Percentiles rank a stretch among this genome's conserved stretches.
Evolutionary conservation across 176 grass and related monocot species (phyloP).

Genomic region (Ensete ventricosum): DNA sequence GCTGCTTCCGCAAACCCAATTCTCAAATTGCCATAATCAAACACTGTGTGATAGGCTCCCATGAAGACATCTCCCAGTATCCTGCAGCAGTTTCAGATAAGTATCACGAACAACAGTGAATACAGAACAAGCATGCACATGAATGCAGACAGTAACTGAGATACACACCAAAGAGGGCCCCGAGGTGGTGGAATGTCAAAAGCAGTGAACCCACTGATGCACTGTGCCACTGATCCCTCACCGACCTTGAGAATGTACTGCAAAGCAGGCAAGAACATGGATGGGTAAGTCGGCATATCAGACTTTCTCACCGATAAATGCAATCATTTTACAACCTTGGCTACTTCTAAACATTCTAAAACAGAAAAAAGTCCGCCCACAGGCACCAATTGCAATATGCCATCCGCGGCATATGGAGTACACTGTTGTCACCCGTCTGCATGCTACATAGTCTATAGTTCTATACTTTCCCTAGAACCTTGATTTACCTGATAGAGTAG

Average conservation of each 20-base stretch:
- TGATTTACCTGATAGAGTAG: too few relatives aligned
- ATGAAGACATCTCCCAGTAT: constrained; percentile 1
- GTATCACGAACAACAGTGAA: neutral
- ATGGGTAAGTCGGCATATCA: neutral
- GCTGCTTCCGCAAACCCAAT: constrained; percentile 4
- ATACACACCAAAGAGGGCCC: constrained; percentile 2
- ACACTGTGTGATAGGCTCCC: neutral
- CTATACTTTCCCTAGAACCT: too few relatives aligned
- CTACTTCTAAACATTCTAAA: neutral
- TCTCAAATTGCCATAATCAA: neutral
- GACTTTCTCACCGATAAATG: too few relatives aligned
- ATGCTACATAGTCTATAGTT: too few relatives aligned
- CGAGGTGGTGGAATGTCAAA: constrained; percentile 4
- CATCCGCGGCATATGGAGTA: too few relatives aligned
- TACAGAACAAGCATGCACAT: neutral
- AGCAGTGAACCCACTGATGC: constrained; percentile 1
- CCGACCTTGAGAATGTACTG: constrained; percentile 5
- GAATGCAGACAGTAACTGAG: neutral
- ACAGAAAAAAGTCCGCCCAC: neutral
- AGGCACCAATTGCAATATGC: too few relatives aligned
- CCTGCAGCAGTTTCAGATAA: neutral
- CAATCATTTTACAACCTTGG: too few relatives aligned
- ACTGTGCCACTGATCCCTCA: neutral
- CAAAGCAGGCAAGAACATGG: neutral
- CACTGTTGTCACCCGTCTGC: too few relatives aligned